Evolutionary conservation across 352 stramenopile species (phyloP).

Genomic region (Phytophthora europaea): DNA sequence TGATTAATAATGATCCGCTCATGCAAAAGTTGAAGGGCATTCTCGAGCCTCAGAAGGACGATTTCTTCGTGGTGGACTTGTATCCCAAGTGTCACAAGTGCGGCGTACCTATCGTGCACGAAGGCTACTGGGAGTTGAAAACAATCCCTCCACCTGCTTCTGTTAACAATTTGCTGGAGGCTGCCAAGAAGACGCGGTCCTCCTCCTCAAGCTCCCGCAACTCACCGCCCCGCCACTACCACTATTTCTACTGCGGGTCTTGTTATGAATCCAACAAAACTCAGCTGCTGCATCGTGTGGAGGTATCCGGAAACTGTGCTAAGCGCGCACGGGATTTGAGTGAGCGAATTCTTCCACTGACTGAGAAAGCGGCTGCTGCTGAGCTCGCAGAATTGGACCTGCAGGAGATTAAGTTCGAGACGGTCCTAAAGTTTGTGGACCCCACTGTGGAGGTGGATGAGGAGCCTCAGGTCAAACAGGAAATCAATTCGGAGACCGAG

Average conservation of each 20-base stretch:
- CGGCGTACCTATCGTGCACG: slow-evolving; percentile 82
- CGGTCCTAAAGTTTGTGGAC: slow-evolving; percentile 67
- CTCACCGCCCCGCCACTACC: slow-evolving; percentile 79
- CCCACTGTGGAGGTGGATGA: slow-evolving; percentile 36
- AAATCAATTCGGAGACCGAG: slow-evolving; percentile 25
- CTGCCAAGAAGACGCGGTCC: slow-evolving; percentile 76
- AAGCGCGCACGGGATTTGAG: slow-evolving; percentile 79
- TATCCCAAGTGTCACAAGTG: slow-evolving; percentile 93
- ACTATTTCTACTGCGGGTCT: slow-evolving; percentile 80
- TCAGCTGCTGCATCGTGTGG: slow-evolving; percentile 78
- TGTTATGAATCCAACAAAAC: slow-evolving; percentile 86
- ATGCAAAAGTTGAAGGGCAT: slow-evolving; percentile 99
- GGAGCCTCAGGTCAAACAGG: slow-evolving; percentile 18
- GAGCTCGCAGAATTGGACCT: slow-evolving; percentile 82
- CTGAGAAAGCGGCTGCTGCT: slow-evolving; percentile 63
- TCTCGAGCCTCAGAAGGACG: slow-evolving; percentile 99
- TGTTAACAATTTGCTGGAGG: slow-evolving; percentile 85
- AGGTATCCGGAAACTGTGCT: slow-evolving; percentile 67
- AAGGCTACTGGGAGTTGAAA: slow-evolving; percentile 88
- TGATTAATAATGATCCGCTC: slow-evolving; percentile 93
- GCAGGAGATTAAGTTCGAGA: slow-evolving; percentile 86
- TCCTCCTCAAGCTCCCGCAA: slow-evolving; percentile 78
- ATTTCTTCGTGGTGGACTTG: slow-evolving; percentile 99
- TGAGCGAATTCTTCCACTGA: slow-evolving; percentile 65
- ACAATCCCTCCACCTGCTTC: slow-evolving; percentile 64